These are phyloP conservation scores for Thraustochytrium striatum DNA, from an alignment of 352 stramenopile species.

Conservation along the genomic window DNA sequence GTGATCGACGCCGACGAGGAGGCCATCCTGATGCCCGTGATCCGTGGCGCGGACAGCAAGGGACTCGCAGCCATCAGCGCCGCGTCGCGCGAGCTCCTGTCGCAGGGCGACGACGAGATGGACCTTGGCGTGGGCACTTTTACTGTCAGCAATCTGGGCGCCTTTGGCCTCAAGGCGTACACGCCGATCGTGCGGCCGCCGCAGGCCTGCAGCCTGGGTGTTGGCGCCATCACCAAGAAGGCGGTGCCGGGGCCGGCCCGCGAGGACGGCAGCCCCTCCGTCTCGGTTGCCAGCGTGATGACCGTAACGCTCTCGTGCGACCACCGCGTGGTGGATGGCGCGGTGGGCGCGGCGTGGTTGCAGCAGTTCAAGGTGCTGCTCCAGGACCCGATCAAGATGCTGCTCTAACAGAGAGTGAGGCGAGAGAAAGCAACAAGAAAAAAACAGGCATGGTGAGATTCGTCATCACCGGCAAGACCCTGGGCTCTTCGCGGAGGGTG, in stretches of 20 bases:
- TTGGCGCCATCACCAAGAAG: conserved; percentile 89
- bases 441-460: too few relatives aligned
- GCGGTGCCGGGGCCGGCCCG: conserved; percentile 67
- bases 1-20: conserved; percentile 56
- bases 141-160: conserved; percentile 92
- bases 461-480: too few relatives aligned
- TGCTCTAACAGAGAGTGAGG: too few relatives aligned
- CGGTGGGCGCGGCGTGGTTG: conserved; percentile 91
- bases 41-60: conserved; percentile 59
- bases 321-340: conserved; percentile 94
- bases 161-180: conserved; percentile 90
- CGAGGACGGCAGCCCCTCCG: neutral
- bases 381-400: conserved; percentile 93
- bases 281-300: conserved; percentile 72
- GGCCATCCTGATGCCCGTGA: conserved; percentile 64
- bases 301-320: conserved; percentile 93
- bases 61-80: conserved; percentile 62
- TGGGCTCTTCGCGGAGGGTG: too few relatives aligned
- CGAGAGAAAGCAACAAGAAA: too few relatives aligned
- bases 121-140: conserved; percentile 80
- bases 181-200: conserved; percentile 85
- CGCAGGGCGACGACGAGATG: conserved; percentile 53
- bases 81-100: conserved; percentile 14
- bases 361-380: conserved; percentile 90
- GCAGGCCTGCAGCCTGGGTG: conserved; percentile 84